These are phyloP conservation scores for Sugiyamaella neomexicana DNA, from an alignment of 1,139 yeast genomes.

Conservation along the genomic window DNA sequence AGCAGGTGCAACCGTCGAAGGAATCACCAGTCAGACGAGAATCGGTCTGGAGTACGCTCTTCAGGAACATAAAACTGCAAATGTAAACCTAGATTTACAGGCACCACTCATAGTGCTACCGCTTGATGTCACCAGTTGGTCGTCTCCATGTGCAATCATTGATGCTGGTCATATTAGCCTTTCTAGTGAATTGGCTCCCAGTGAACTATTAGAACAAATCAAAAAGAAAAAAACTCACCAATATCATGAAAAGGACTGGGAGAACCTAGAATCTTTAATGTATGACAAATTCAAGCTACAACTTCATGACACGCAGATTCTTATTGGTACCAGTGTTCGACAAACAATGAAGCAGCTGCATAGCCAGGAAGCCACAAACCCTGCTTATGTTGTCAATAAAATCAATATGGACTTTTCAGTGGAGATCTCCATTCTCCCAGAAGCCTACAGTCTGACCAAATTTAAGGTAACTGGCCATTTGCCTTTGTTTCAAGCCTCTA, in stretches of 20 bases:
- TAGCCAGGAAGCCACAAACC: constrained; percentile 35
- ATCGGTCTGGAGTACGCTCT: constrained; percentile 90
- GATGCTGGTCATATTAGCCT: constrained; percentile 97
- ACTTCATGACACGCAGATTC: constrained; percentile 82
- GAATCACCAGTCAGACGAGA: constrained; percentile 83
- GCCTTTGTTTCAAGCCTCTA: constrained; percentile 67
- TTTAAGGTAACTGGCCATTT: constrained; percentile 75
- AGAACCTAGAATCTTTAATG: constrained; percentile 71
- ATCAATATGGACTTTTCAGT: constrained; percentile 70
- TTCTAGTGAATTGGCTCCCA: constrained; percentile 75
- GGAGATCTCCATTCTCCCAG: constrained; percentile 83
- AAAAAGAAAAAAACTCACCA: constrained; percentile 62
- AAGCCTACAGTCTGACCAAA: constrained; percentile 70
- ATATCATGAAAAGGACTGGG: constrained; percentile 74
- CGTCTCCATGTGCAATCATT: constrained; percentile 84
- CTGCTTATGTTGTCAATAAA: constrained; percentile 69
- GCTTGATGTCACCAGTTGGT: constrained; percentile 71
- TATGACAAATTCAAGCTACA: constrained; percentile 81
- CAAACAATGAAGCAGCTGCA: constrained; percentile 59
- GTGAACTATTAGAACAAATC: constrained; percentile 65
- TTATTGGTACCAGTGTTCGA: constrained; percentile 80
- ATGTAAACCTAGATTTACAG: constrained; percentile 81
- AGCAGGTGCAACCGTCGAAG: constrained; percentile 94
- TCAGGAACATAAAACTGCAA: constrained; percentile 89
- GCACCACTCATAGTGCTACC: constrained; percentile 94